Base-by-base conservation (phyloP, 164 flowering plant species). In the Liquidambar formosana region DNA sequence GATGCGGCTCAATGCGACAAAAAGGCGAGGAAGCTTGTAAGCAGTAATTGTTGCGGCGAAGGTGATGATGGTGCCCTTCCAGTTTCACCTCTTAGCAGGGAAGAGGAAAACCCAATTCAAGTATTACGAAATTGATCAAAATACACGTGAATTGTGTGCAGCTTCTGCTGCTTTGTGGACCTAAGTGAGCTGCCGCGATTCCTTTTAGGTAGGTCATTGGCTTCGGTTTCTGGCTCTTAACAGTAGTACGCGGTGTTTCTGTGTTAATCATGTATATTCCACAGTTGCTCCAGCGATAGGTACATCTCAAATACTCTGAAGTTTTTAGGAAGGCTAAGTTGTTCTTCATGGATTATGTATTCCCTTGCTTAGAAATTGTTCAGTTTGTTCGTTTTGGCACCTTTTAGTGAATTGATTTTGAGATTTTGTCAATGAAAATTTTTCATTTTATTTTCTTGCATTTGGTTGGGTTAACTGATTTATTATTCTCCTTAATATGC, bases 221-320 rank as follows among this genome's bases (percentile, higher is more conserved):
- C 49, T 71, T 62, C 53, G 63, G 69, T 58, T 71, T 68, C 69
- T 63, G 66, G 63, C 58, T 73, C 64, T 71, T 65, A 61, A 68
- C 69, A 73, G 60, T 68, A 57, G 59, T 62, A 49, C 73, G 67
- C 68, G 70, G 63, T 68, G 73, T 72, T 10, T 69, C 71, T 45
- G 14, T 43, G 68, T 68, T 73, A 73, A 75, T 72, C 74, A 49
- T 80, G 81, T 79, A 81, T 69, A 69, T 77, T 72, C 70, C 57
- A 21, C 76, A 71, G 16, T 59, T 80, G 76, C 73, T 65, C 72
- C 33, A 68, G 66, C 66, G 70, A 69, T 74, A 78, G 79, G 77
- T 73, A 71, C 53, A 69, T 77, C 26, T 63, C 63, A 57, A 66
- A 77, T 73, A 67, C 83, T 78, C 63, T 64, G 51, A 72, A 71